These are phyloP conservation scores for Cicer arietinum DNA, from an alignment of 306 rosid genomes.

Conservation along the genomic window DNA sequence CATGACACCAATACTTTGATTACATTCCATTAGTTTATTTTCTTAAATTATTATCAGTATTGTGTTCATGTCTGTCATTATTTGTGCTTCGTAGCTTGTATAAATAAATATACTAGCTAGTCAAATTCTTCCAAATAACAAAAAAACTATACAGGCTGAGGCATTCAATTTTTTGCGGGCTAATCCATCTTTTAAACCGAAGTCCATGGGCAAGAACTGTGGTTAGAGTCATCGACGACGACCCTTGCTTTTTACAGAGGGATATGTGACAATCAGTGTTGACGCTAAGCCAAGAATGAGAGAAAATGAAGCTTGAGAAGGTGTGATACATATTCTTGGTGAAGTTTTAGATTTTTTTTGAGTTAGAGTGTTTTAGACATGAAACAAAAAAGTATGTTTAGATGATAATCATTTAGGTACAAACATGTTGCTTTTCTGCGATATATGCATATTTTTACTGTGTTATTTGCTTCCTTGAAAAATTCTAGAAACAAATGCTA, in stretches of 20 bases:
- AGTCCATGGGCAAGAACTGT: conserved; percentile 9
- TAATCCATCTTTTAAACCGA: conserved; percentile 19
- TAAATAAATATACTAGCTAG: conserved; percentile 11
- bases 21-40: no score
- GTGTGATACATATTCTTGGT: conserved; percentile 1
- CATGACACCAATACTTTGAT: no score
- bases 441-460: conserved; percentile 23
- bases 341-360: conserved; percentile 19
- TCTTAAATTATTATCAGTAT: no score
- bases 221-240: conserved; percentile 16
- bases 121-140: conserved; percentile 15
- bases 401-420: conserved; percentile 13
- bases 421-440: neutral
- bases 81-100: no score
- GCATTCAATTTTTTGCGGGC: conserved; percentile 15
- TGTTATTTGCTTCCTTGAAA: neutral
- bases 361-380: conserved; percentile 25
- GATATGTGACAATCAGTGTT: conserved; percentile 2
- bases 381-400: conserved; percentile 1
- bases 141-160: conserved; percentile 29
- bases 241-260: neutral
- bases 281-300: conserved; percentile 30
- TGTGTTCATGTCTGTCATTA: no score
- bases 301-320: conserved; percentile 25
- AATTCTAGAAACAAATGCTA: neutral